phyloP scores from a whole-genome alignment of 345 rosid species.

The Abelmoschus esculentus region DNA sequence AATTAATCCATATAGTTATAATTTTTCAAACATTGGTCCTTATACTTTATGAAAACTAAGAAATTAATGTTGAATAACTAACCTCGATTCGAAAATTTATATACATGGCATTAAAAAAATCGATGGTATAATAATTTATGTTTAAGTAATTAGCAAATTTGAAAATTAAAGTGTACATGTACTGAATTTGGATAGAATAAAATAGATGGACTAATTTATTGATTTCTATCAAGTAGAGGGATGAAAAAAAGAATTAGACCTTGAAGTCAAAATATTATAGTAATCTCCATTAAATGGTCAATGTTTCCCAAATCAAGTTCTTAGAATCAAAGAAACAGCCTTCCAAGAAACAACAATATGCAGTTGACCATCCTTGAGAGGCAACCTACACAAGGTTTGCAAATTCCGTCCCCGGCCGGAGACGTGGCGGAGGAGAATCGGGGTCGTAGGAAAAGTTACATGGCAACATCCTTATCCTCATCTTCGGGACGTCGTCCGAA shows the following conservation, averaged over 20 bases:
- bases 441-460: not conserved
- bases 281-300: not conserved
- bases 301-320: conserved; percentile 4
- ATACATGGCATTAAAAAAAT: no score
- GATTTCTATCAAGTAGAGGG: no score
- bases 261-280: not conserved
- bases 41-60: no score
- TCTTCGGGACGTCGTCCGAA: not conserved
- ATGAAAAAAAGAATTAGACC: no score
- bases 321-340: not conserved
- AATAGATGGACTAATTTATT: no score
- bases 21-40: no score
- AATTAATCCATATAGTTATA: no score
- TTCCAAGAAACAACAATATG: conserved; percentile 1
- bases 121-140: not conserved
- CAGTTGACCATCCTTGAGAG: not conserved
- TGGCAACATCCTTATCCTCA: not conserved
- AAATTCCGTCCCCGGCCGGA: not conserved
- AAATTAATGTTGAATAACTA: no score
- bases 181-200: no score
- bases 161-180: no score
- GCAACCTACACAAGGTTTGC: not conserved
- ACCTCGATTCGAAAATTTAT: no score
- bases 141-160: not conserved
- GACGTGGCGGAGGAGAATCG: not conserved